Base-by-base conservation (phyloP, 192 early-diverging fungal species). In the Geranomyces michiganensis region DNA sequence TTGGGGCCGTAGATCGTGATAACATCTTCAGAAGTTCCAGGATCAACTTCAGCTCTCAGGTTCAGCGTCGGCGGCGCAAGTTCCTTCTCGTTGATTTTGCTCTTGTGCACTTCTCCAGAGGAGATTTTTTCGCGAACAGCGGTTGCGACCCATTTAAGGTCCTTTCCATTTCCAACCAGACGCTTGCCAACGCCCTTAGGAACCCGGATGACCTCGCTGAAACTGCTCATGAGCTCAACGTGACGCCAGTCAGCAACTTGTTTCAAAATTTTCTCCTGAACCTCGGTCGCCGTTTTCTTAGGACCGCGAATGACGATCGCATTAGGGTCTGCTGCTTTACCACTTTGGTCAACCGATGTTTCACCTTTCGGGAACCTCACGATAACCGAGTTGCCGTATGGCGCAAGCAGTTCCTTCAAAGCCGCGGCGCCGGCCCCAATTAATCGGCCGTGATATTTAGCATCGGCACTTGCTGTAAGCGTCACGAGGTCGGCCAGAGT, bases 241-340 rank as follows among this genome's bases (percentile, higher is more conserved):
- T 91, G 87, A 59, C 90, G 90, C 66, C 87, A 85, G 48, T 89
- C 90, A 26, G 81, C 86, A 17, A 88, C 85, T 17, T 91, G 75
- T 32, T 87, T 84, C 1, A 78, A 67, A 51, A 99, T 81, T 76
- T 92, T 90, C 15, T 73, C 79, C 26, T 84, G 83, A 10, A 90
- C 89, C 26, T 88, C 88, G 7, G 88, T 87, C 0, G 93, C 97
- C 21, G 92, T 90, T 15, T 85, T 87, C 56, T 81, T 86, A 12
- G 90, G 90, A 30, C 97, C 97, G 64, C 88, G 86, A 74, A 97
- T 84, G 36, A 91, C 82, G 51, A 97, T 84, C 7, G 87, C 81
- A 70, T 70, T 19, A 46, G 72, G 15, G 69, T 24, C 62, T 26
- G 24, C 19, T 3, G 51, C n/a, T 26, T 53, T 53, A 7, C 51